Base-by-base conservation (phyloP, 495 filamentous ascomycete genomes). In the Aspergillus sclerotiicarbonarius region DNA sequence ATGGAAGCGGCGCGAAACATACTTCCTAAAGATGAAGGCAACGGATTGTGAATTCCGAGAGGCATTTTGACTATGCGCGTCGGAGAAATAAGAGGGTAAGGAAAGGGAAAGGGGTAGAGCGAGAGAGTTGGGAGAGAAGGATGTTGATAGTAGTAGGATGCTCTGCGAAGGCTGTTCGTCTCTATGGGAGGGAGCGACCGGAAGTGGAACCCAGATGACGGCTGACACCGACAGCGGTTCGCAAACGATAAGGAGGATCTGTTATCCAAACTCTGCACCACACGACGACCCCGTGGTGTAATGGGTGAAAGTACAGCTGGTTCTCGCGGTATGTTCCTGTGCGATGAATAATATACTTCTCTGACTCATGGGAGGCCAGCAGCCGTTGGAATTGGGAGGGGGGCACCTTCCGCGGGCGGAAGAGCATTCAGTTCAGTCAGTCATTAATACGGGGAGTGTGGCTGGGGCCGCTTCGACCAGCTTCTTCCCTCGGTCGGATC, bases 21-120 rank as follows among this genome's bases (percentile, higher is more conserved):
- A 86, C 84, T 87, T 65, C 70, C 68, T 69, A 89, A 72, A 59
- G 84, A 87, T 46, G 85, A 81, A 54, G 86, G 86, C 59, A 89
- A 74, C 49, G 85, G 85, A 67, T 88, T 89, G 69, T 87, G 80
- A 64, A 89, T 84, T 66, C 84, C 85, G 62, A 87, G 72, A 69
- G 76, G 76, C 80, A 83, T 83, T 41, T 70, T 77, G 62, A 32
- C 58, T 57, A 55, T 46, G 32, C 58, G 60, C 61, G 57, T 49
- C 48, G 62, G 58, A 52, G 44, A 9, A 47, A 44, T 20, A 39
- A 50, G 49, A 47, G 39, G 55, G 32, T 47, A 37, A 31, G 15
- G 6, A 51, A 21, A 19, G 32, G 46, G 21, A 29, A 46, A 50
- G 46, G 53, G 50, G 21, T 25, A 49, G 44, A 41, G 47, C 37